Conservation (phyloP, 192 early-diverging fungal species). For the Podila epicladia region DNA sequence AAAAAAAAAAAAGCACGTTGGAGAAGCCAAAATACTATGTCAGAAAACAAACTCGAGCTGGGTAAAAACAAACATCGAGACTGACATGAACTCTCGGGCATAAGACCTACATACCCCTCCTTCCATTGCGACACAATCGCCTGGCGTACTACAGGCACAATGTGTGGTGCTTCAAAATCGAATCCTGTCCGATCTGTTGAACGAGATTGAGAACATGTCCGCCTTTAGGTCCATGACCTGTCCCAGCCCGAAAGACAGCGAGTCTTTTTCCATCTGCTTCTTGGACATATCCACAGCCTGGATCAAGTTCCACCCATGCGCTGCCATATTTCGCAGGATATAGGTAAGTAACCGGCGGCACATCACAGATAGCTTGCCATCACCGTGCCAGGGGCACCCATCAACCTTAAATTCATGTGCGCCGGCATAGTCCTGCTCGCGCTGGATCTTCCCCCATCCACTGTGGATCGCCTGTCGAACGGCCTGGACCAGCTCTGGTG, state of each 20-base stretch:
- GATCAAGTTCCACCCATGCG: slow-evolving; percentile 36
- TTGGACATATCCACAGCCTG: slow-evolving; percentile 32
- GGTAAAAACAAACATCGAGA: neutral
- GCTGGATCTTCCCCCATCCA: slow-evolving; percentile 26
- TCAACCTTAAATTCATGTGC: slow-evolving; percentile 27
- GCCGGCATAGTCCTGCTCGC: slow-evolving; percentile 3
- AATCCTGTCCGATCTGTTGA: slow-evolving; percentile 23
- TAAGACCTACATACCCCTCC: slow-evolving; percentile 5
- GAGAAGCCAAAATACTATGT: too few relatives aligned
- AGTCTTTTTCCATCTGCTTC: slow-evolving; percentile 19
- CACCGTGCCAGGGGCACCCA: slow-evolving; percentile 24
- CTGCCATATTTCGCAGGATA: slow-evolving; percentile 16
- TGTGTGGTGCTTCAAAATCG: slow-evolving; percentile 19
- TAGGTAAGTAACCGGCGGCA: slow-evolving; percentile 9
- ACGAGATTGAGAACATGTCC: slow-evolving; percentile 34
- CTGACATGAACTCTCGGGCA: neutral
- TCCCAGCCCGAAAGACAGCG: slow-evolving; percentile 22
- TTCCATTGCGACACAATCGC: slow-evolving; percentile 18
- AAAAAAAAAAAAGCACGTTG: too few relatives aligned
- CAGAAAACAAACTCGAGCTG: too few relatives aligned
- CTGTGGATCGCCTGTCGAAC: slow-evolving; percentile 11
- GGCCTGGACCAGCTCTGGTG: neutral
- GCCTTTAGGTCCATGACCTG: neutral
- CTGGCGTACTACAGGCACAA: neutral
- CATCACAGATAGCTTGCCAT: slow-evolving; percentile 5